Base-by-base conservation (phyloP, 768 basidiomycete species). In the Termitomyces sp. region DNA sequence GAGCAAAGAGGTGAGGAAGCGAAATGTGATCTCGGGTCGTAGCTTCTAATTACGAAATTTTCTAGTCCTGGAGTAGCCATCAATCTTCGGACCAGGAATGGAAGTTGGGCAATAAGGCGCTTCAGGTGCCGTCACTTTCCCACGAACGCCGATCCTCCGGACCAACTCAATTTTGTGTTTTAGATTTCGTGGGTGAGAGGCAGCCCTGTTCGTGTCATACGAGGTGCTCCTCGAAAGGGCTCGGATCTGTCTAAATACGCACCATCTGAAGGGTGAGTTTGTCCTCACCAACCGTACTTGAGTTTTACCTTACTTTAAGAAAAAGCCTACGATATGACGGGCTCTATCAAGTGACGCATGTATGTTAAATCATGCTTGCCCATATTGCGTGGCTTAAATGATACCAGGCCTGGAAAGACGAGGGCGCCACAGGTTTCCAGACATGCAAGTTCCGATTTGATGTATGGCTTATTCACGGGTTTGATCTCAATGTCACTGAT, bases 191-290 rank as follows among this genome's bases (percentile, higher is more conserved):
- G 1, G 20, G 0, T 56, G 18, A 75, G 67, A 1, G 65, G 58
- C 35, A 66, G 64, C 18, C 76, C 75, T 0, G 74, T 78, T 0
- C 71, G 77, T 46, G 77, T 78, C 12, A 47, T 76, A 32, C 68
- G 77, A n/a, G 77, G 77, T 26, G 50, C 57, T 47, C 60, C 47
- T 6, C 58, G 61, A 8, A 56, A 56, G n/a, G 54, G 49, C 5
- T 3, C 28, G 3, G 26, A 54, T 5, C 30, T 36, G 12, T 63
- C 55, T 12, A 56, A 46, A 28, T 70, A 65, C 55, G 69, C 70
- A 33, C 70, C 70, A 7, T 32, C 46, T 16, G 54, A 64, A 61
- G 70, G 70, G 70, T 64, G 41, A 35, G 63, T 68, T 8, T 20
- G 3, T 20, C 9, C 26, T n/a, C 23, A 8, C 3, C 4, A 18